These are phyloP conservation scores for Colletotrichum karsti DNA, from an alignment of 2,329 filamentous ascomycete genomes.

Conservation along the genomic window DNA sequence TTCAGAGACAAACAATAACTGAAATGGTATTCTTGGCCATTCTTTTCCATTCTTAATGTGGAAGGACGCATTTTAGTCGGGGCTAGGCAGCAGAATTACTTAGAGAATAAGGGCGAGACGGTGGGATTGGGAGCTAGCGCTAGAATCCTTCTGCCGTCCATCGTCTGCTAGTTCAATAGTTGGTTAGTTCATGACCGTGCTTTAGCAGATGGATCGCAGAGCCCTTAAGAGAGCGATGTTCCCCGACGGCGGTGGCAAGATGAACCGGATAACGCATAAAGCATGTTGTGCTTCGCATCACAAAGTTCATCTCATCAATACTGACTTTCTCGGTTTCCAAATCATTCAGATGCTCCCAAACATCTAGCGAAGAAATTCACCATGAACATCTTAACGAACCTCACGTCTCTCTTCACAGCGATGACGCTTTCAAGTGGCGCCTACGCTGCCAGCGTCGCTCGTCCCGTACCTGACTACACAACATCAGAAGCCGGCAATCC, in stretches of 20 bases:
- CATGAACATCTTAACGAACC: not conserved
- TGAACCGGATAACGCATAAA: not conserved
- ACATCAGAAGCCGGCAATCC: slow-evolving; percentile 55
- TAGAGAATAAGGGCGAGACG: not conserved
- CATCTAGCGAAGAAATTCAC: not conserved
- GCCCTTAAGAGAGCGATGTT: not conserved
- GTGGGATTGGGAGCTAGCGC: not conserved
- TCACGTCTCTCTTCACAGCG: not conserved
- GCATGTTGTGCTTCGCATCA: too few species aligned
- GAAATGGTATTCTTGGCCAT: too few species aligned
- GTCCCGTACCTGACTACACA: slow-evolving; percentile 39
- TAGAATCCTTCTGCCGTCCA: not conserved
- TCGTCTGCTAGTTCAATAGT: not conserved
- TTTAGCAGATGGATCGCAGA: not conserved
- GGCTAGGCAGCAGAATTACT: not conserved
- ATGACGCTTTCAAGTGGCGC: not conserved
- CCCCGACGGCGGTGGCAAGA: not conserved
- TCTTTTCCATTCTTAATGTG: too few species aligned
- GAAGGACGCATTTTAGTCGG: not conserved
- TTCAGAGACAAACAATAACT: too few species aligned
- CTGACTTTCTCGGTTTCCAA: not conserved
- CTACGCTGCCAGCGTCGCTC: not conserved
- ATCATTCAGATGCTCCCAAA: not conserved
- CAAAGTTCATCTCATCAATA: not conserved
- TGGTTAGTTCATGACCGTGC: not conserved